Evolutionary conservation across 176 grass and related monocot genomes (phyloP).

Genomic region (Melocanna baccifera): DNA sequence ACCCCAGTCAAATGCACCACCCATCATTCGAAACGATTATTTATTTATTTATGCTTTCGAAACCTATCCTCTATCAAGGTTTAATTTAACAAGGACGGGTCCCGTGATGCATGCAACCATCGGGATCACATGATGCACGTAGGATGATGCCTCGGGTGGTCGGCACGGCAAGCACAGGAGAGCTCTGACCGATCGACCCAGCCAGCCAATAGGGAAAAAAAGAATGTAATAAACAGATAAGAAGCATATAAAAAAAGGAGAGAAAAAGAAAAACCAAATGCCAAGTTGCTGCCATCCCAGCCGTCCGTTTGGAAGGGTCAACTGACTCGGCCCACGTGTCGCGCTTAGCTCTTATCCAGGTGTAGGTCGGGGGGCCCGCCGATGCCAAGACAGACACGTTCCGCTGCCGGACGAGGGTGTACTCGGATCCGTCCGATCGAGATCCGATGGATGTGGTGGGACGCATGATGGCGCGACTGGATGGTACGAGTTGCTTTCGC

Average conservation of each 20-base stretch:
- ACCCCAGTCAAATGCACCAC: too few relatives aligned
- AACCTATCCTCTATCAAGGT: not conserved
- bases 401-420: not conserved
- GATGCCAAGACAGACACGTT: not conserved
- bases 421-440: not conserved
- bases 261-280: not conserved
- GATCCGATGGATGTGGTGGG: not conserved
- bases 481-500: too few relatives aligned
- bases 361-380: not conserved
- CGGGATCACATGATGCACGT: slow-evolving; percentile 34
- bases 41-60: too few relatives aligned
- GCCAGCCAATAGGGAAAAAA: not conserved
- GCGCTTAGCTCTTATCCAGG: not conserved
- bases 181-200: not conserved
- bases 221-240: not conserved
- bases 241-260: not conserved
- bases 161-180: not conserved
- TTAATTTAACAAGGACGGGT: not conserved
- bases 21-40: too few relatives aligned
- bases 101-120: slow-evolving; percentile 27
- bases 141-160: not conserved
- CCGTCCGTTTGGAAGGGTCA: not conserved
- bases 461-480: not conserved
- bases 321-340: not conserved
- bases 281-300: not conserved